phyloP scores from a whole-genome alignment of 1,139 yeast genomes.

The Protomyces lactucae-debilis region DNA sequence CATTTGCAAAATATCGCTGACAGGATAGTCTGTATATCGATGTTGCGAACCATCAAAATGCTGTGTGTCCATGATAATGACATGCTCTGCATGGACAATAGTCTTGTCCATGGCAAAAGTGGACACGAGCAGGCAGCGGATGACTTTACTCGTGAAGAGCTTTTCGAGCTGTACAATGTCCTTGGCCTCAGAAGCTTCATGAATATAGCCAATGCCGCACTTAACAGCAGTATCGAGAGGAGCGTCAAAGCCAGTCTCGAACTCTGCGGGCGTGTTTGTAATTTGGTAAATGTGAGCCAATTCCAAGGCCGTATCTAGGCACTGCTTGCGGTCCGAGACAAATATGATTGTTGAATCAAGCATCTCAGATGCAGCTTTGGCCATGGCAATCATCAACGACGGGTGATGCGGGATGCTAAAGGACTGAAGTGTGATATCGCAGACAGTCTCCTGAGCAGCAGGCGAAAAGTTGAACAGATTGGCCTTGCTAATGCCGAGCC shows the following conservation, averaged over 20 bases:
- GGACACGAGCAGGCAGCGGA: slow-evolving; percentile 56
- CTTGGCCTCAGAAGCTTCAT: slow-evolving; percentile 53
- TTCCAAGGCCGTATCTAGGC: slow-evolving; percentile 51
- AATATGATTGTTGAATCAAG: slow-evolving; percentile 48
- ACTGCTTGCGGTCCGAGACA: slow-evolving; percentile 53
- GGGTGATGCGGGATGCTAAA: slow-evolving; percentile 48
- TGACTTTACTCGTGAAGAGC: slow-evolving; percentile 48
- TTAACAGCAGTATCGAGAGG: slow-evolving; percentile 46
- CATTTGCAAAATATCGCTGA: slow-evolving; percentile 50
- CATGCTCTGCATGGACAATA: slow-evolving; percentile 52
- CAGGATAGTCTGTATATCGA: slow-evolving; percentile 62
- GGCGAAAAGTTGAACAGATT: slow-evolving; percentile 69
- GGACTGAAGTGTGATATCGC: slow-evolving; percentile 58
- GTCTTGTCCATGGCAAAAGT: slow-evolving; percentile 49
- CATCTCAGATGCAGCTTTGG: slow-evolving; percentile 47
- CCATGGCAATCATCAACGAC: slow-evolving; percentile 50
- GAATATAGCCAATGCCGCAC: slow-evolving; percentile 66
- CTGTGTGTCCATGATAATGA: slow-evolving; percentile 67
- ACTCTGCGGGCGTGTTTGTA: slow-evolving; percentile 38
- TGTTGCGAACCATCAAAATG: slow-evolving; percentile 69
- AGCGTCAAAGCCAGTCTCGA: slow-evolving; percentile 37
- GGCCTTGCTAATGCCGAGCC: slow-evolving; percentile 67
- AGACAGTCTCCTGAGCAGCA: slow-evolving; percentile 51
- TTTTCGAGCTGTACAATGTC: slow-evolving; percentile 56
- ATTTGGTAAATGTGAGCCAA: slow-evolving; percentile 38